Conservation (phyloP, 805 yeast genomes). For the Barnettozyma californica region DNA sequence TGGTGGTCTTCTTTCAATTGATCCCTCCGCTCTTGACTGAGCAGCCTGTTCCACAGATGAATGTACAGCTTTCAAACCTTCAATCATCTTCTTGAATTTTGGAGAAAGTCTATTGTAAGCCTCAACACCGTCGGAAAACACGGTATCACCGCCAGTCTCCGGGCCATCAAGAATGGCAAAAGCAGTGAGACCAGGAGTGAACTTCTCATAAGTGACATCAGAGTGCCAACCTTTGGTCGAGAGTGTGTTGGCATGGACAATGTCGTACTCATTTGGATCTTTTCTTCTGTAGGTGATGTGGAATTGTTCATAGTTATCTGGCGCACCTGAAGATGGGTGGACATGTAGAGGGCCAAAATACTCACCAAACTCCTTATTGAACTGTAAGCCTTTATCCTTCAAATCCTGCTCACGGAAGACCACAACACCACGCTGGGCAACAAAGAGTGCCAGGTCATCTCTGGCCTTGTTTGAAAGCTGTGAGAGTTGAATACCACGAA, state of each 20-base stretch:
- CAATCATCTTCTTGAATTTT: conserved; percentile 49
- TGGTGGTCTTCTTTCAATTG: conserved; percentile 61
- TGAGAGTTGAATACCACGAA: conserved; percentile 54
- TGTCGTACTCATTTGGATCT: conserved; percentile 29
- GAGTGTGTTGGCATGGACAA: conserved; percentile 22
- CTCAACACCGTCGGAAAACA: conserved; percentile 65
- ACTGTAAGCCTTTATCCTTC: conserved; percentile 44
- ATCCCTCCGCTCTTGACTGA: conserved; percentile 49
- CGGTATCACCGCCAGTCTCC: conserved; percentile 72
- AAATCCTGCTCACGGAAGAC: conserved; percentile 65
- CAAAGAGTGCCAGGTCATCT: conserved; percentile 63
- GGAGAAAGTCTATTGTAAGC: conserved; percentile 71
- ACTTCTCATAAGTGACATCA: conserved; percentile 68
- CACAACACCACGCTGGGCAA: conserved; percentile 66
- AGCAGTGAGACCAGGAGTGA: conserved; percentile 68
- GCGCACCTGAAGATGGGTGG: conserved; percentile 73
- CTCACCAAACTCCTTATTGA: conserved; percentile 45
- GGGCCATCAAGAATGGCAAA: conserved; percentile 58
- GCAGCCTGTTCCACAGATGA: conserved; percentile 67
- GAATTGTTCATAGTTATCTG: conserved; percentile 51
- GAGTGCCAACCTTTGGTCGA: conserved; percentile 52
- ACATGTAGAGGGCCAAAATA: conserved; percentile 69
- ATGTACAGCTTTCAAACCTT: conserved; percentile 62
- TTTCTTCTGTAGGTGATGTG: conserved; percentile 54
- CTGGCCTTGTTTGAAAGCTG: conserved; percentile 47